Conservation (phyloP, 345 rosid genomes). For the Populus nigra region DNA sequence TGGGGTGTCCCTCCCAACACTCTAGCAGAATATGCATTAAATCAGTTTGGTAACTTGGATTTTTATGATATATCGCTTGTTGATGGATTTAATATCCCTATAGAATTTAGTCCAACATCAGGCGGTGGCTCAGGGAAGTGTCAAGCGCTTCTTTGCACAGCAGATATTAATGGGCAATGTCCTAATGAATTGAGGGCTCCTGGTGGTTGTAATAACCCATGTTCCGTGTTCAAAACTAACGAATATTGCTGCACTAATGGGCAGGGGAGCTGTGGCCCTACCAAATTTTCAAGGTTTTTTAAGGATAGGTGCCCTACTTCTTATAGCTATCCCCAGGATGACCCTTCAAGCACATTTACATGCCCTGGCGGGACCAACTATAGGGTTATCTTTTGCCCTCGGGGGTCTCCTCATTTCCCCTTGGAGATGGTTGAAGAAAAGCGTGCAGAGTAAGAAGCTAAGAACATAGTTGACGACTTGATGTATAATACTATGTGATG, state of each 20-base stretch:
- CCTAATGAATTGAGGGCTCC: conserved; percentile 16
- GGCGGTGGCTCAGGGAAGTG: background rate
- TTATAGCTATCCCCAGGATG: conserved; percentile 15
- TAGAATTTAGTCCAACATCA: background rate
- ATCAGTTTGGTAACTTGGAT: background rate
- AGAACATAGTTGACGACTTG: no score
- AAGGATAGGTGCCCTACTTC: conserved; percentile 26
- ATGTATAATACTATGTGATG: no score
- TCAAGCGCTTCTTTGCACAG: background rate
- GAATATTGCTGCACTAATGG: conserved; percentile 23
- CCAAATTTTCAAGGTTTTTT: conserved; percentile 19
- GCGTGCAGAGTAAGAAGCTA: no score
- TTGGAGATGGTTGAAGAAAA: no score
- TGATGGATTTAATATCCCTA: no score
- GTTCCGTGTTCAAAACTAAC: conserved; percentile 18
- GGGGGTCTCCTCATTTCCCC: no score
- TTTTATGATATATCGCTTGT: no score
- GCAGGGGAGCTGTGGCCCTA: conserved; percentile 18
- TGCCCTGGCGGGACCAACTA: background rate
- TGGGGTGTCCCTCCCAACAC: background rate
- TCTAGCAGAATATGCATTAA: background rate
- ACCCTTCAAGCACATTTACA: background rate
- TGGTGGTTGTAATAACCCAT: conserved; percentile 25
- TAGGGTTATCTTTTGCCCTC: background rate
- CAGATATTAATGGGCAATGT: conserved; percentile 15